Base-by-base conservation (phyloP, 371 early-diverging fungal genomes). In the Mucor mucedo region DNA sequence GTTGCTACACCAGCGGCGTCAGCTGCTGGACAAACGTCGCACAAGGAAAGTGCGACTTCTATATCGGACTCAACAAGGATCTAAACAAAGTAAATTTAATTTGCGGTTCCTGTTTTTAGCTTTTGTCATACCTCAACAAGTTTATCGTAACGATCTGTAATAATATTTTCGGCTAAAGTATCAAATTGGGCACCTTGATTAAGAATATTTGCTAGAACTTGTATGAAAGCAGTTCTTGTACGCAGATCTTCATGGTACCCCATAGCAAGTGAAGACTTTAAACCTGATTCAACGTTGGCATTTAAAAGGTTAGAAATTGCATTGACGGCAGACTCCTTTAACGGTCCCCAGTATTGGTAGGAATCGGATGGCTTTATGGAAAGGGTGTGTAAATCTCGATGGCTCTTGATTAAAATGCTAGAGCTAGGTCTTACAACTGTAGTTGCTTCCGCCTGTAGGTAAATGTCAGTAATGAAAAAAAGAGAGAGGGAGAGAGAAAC, bases 201-300 rank as follows among this genome's bases (percentile, higher is more conserved):
- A 44, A 96, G 77, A 49, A 96, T 88, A 66, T 95, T 93, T 16
- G 95, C 89, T 55, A 96, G 72, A 33, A 96, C 94, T 61, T 93
- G 91, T 79, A 94, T 94, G 63, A 96, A 96, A 9, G 94, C 89
- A 3, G 93, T 86, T 32, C 95, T 80, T 30, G 92, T 93, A 58
- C 88, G 84, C n/a, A 85, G 71, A 72, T 96, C 95, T 69, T 94
- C 95, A 68, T 96, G 93, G 66, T 96, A 96, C 5, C 92, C 93
- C 87, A 94, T 91, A 0, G 93, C 85, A 33, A 96, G 72, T 30
- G 95, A 91, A 68, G 86, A 91, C 66, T 89, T 89, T 39, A 96
- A 77, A 9, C 95, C 96, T 33, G 92, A 84, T 61, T 95, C 95
- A 42, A 96, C 86, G 73, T 96, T 96, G 28, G 93, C 91, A n/a